Evolutionary conservation across 495 filamentous ascomycete species (phyloP).

Genomic region (Tuber brumale): DNA sequence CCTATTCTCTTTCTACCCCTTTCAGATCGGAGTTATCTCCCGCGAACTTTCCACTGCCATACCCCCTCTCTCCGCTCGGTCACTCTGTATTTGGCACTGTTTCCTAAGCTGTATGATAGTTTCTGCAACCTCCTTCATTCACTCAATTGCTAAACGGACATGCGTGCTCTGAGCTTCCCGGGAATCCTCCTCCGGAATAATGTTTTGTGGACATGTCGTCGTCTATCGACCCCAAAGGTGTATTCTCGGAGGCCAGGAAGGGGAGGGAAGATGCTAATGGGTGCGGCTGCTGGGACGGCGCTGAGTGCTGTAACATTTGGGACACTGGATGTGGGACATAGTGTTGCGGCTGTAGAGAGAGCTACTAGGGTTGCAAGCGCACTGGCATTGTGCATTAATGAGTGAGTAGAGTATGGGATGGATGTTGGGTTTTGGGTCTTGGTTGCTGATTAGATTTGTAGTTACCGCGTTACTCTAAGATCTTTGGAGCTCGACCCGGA

Average conservation of each 20-base stretch:
- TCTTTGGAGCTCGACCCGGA: conserved; percentile 52
- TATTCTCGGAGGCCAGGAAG: conserved; percentile 31
- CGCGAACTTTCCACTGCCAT: conserved; percentile 5
- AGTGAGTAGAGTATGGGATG: conserved; percentile 53
- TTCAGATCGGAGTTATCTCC: conserved; percentile 2
- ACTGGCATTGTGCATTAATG: conserved; percentile 76
- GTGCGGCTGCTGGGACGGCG: conserved; percentile 52
- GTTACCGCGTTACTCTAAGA: conserved; percentile 75
- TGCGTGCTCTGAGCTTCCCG: conserved; percentile 25
- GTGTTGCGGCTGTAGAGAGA: conserved; percentile 65
- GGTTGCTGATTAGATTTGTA: conserved; percentile 42
- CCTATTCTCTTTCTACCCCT: conserved; percentile 22
- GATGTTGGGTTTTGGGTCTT: conserved; percentile 8
- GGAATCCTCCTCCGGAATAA: conserved; percentile 24
- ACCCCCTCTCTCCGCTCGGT: not conserved
- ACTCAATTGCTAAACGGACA: conserved; percentile 24
- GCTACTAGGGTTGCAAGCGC: conserved; percentile 71
- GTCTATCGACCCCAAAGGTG: conserved; percentile 11
- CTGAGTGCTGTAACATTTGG: conserved; percentile 59
- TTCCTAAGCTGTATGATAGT: conserved; percentile 19
- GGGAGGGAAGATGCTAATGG: conserved; percentile 46
- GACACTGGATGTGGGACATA: conserved; percentile 52
- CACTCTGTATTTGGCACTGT: not conserved
- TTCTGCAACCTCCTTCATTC: conserved; percentile 16
- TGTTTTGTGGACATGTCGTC: conserved; percentile 39